Evolutionary conservation across 306 rosid genomes (phyloP).

Genomic region (Cucurbita pepo): DNA sequence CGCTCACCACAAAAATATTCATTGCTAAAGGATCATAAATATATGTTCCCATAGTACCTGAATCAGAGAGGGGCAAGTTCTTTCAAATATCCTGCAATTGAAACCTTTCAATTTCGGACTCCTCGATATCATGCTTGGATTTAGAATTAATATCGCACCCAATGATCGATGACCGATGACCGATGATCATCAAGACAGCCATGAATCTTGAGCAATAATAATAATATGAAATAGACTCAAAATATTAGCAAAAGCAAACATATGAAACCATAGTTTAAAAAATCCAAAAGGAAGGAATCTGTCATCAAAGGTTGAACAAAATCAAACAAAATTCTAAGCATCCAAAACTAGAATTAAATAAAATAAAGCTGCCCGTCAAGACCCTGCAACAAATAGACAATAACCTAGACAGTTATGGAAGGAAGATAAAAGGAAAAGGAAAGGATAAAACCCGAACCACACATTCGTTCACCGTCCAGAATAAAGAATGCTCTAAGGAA

Average conservation of each 20-base stretch:
- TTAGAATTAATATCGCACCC: background rate
- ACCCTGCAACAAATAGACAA: conserved; percentile 3
- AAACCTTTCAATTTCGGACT: background rate
- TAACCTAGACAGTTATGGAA: background rate
- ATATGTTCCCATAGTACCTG: too few relatives aligned
- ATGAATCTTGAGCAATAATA: background rate
- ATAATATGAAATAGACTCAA: background rate
- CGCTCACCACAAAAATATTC: too few relatives aligned
- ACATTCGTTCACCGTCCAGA: conserved; percentile 11
- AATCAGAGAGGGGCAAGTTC: background rate
- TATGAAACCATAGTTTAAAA: background rate
- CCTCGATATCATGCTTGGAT: background rate
- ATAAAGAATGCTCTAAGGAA: conserved; percentile 5
- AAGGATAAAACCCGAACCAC: background rate
- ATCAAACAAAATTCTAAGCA: background rate
- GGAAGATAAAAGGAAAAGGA: background rate
- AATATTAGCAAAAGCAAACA: background rate
- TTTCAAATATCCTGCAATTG: background rate
- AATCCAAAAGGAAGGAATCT: background rate
- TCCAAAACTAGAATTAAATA: background rate
- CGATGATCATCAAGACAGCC: background rate
- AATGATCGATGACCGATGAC: background rate
- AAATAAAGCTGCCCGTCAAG: background rate
- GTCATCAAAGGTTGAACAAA: background rate
- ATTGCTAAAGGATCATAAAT: too few relatives aligned